phyloP scores from a whole-genome alignment of 2,329 filamentous ascomycete species.

The Nemania sp. region DNA sequence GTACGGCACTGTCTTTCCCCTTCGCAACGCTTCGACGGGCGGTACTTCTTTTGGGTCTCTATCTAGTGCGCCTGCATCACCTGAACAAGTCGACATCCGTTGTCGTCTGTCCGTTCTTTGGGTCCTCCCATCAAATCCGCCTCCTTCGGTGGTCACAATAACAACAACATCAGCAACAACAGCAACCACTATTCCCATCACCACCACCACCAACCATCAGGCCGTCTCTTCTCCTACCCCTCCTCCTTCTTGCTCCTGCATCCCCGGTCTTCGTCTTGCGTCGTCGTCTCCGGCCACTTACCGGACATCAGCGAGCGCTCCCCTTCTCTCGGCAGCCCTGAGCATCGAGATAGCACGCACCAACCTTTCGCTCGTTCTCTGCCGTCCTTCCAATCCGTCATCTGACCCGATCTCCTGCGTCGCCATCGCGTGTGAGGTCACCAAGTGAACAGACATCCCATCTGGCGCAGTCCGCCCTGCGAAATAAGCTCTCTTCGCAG shows the following conservation, averaged over 20 bases:
- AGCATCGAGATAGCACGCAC: slow-evolving; percentile 14
- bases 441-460: neutral
- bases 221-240: slow-evolving; percentile 8
- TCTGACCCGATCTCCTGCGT: slow-evolving; percentile 23
- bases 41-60: neutral
- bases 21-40: slow-evolving; percentile 8
- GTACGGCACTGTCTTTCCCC: neutral
- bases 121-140: slow-evolving; percentile 12
- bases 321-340: neutral
- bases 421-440: slow-evolving; percentile 2
- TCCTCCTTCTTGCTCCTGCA: neutral
- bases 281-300: slow-evolving; percentile 13
- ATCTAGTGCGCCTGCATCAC: slow-evolving; percentile 21
- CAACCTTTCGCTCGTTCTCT: slow-evolving; percentile 16
- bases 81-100: slow-evolving; percentile 25
- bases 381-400: slow-evolving; percentile 34
- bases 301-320: neutral
- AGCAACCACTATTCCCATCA: slow-evolving; percentile 6
- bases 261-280: neutral
- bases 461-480: slow-evolving; percentile 34
- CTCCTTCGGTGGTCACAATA: slow-evolving; percentile 14
- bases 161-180: neutral
- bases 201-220: slow-evolving; percentile 21
- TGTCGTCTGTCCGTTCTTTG: slow-evolving; percentile 18
- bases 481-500: slow-evolving; percentile 14